Evolutionary conservation across 2,329 filamentous ascomycete species (phyloP).

Genomic region (Nothophoma quercina): DNA sequence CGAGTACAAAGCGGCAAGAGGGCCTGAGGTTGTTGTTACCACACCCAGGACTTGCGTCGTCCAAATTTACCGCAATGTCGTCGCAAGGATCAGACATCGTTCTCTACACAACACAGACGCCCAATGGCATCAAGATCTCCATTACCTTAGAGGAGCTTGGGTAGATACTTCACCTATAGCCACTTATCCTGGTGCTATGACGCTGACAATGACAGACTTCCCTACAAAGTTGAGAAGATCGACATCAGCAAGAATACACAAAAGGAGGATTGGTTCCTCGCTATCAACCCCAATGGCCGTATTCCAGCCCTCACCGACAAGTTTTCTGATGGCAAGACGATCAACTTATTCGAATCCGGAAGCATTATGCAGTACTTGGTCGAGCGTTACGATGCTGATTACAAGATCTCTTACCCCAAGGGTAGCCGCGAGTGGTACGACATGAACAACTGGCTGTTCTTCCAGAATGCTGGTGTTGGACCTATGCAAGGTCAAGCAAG

Average conservation of each 20-base stretch:
- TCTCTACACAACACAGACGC: constrained; percentile 82
- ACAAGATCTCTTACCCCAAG: constrained; percentile 81
- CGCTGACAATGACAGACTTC: constrained; percentile 53
- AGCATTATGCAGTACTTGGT: constrained; percentile 85
- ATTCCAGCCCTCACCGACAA: constrained; percentile 86
- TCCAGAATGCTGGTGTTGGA: constrained; percentile 79
- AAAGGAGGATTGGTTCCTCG: constrained; percentile 86
- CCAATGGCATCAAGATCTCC: constrained; percentile 89
- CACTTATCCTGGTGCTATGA: neutral
- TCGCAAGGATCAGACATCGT: constrained; percentile 68
- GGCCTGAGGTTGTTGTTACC: neutral
- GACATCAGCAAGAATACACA: constrained; percentile 79
- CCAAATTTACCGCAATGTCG: constrained; percentile 22
- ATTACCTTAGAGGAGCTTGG: constrained; percentile 87
- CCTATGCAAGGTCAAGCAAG: constrained; percentile 81
- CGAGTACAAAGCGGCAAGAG: constrained; percentile 11
- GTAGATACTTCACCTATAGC: constrained; percentile 27
- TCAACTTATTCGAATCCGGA: constrained; percentile 83
- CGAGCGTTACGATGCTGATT: constrained; percentile 79
- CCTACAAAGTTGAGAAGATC: constrained; percentile 79
- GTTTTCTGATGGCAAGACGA: constrained; percentile 74
- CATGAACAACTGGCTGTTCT: constrained; percentile 73
- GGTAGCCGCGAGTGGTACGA: constrained; percentile 80
- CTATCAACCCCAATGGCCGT: constrained; percentile 91
- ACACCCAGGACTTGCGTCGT: neutral